These are phyloP conservation scores for Phlebiopsis gigantea DNA, from an alignment of 768 basidiomycete species.

Conservation along the genomic window DNA sequence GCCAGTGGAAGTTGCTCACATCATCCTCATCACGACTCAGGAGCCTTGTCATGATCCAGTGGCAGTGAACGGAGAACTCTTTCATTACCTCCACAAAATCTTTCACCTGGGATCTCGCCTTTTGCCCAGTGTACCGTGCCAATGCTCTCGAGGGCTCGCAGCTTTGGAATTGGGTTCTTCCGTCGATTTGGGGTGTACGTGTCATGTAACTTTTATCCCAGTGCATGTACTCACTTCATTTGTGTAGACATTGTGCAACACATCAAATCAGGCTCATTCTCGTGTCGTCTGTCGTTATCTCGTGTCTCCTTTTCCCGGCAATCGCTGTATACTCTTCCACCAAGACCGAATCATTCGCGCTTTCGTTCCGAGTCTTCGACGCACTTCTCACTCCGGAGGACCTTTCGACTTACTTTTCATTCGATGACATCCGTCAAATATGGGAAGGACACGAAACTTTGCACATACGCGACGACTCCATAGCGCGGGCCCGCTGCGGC, in stretches of 20 bases:
- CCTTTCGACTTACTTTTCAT: constrained; percentile 46
- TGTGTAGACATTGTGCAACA: constrained; percentile 73
- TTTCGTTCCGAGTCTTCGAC: constrained; percentile 55
- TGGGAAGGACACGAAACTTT: constrained; percentile 66
- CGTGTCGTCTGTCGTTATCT: constrained; percentile 82
- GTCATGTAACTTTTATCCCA: neutral
- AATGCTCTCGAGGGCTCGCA: constrained; percentile 31
- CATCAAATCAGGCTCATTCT: constrained; percentile 89
- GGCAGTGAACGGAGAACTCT: neutral
- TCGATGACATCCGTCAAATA: constrained; percentile 62
- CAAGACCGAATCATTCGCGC: constrained; percentile 49
- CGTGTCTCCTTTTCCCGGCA: constrained; percentile 87
- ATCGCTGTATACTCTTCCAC: constrained; percentile 78
- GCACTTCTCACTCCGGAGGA: constrained; percentile 51
- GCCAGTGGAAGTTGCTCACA: neutral
- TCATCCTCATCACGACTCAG: neutral
- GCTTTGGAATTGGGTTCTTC: constrained; percentile 45
- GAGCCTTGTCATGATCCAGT: neutral
- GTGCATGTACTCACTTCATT: neutral
- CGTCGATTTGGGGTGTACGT: constrained; percentile 79
- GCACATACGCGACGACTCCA: constrained; percentile 62
- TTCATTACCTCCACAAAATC: neutral
- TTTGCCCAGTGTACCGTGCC: too few species aligned
- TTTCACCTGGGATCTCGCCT: neutral
- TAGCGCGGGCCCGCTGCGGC: constrained; percentile 67